These are phyloP conservation scores for Moniliella sp. DNA, from an alignment of 1,284 basidiomycete species.

Conservation along the genomic window DNA sequence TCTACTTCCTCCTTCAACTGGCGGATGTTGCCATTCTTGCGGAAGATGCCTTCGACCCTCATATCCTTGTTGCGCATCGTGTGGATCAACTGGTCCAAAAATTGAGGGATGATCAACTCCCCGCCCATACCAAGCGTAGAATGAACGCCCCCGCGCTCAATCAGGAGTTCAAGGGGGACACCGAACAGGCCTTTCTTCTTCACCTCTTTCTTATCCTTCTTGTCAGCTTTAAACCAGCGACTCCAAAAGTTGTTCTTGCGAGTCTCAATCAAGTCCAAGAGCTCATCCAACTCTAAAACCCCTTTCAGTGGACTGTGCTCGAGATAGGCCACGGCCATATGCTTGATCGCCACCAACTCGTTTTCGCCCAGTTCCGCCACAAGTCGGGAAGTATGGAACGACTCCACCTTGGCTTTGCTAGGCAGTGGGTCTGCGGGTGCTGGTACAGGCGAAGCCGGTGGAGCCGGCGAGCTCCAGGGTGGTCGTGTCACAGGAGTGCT, in stretches of 20 bases:
- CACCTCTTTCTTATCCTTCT: slow-evolving; percentile 52
- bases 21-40: slow-evolving; percentile 91
- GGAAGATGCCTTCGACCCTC: slow-evolving; percentile 98
- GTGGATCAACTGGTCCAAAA: slow-evolving; percentile 48
- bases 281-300: slow-evolving; percentile 55
- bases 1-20: slow-evolving; percentile 73
- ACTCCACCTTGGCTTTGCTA: no score
- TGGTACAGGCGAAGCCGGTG: no score
- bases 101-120: slow-evolving; percentile 50
- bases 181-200: slow-evolving; percentile 54
- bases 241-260: slow-evolving; percentile 94
- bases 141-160: slow-evolving; percentile 85
- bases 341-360: slow-evolving; percentile 73
- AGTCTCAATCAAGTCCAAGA: slow-evolving; percentile 72
- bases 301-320: slow-evolving; percentile 54
- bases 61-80: slow-evolving; percentile 99
- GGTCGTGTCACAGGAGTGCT: no score
- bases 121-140: slow-evolving; percentile 63
- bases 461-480: no score
- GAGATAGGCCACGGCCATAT: slow-evolving; percentile 64
- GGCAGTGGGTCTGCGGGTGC: no score
- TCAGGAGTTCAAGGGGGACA: slow-evolving; percentile 72
- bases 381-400: slow-evolving; percentile 50
- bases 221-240: slow-evolving; percentile 68
- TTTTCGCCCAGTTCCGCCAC: slow-evolving; percentile 64